phyloP scores from a whole-genome alignment of 768 basidiomycete genomes.

The Mycena pura region DNA sequence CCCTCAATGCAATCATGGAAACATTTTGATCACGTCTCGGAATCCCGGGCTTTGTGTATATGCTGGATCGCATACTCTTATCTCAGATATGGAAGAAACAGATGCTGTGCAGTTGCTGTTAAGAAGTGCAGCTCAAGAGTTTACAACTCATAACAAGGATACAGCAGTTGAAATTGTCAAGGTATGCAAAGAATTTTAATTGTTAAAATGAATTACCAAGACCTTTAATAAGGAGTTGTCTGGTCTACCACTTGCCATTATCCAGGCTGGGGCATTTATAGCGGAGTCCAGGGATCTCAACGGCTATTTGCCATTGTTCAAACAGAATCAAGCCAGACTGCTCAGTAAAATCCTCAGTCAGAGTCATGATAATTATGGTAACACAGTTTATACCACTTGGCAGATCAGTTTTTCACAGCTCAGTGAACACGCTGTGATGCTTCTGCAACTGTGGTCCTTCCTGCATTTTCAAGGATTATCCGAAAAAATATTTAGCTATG shows the following conservation, averaged over 20 bases:
- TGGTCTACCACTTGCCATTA: slow-evolving; percentile 1
- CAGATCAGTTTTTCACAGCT: slow-evolving; percentile 2
- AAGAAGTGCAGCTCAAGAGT: background rate
- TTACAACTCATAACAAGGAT: background rate
- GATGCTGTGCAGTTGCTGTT: slow-evolving; percentile 13
- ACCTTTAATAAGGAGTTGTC: background rate
- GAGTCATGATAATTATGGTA: background rate
- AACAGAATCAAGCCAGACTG: background rate
- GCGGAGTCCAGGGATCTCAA: background rate
- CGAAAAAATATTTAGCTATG: background rate
- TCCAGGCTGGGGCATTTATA: slow-evolving; percentile 12
- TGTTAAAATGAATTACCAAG: background rate
- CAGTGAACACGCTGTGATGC: background rate
- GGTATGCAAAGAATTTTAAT: background rate
- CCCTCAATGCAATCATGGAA: slow-evolving; percentile 11
- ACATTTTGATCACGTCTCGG: slow-evolving; percentile 20
- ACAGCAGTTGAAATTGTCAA: slow-evolving; percentile 9
- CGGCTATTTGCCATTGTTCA: background rate
- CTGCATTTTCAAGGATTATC: background rate
- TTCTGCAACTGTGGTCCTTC: background rate
- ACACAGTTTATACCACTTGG: slow-evolving; percentile 11
- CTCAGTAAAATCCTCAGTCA: background rate
- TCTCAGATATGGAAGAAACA: background rate
- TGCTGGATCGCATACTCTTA: background rate
- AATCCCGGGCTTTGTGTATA: slow-evolving; percentile 3